A percentile compares a stretch with the other conserved stretches of the same genome.
Conservation (phyloP, 192 early-diverging fungal species). For the Linderina pennispora region DNA sequence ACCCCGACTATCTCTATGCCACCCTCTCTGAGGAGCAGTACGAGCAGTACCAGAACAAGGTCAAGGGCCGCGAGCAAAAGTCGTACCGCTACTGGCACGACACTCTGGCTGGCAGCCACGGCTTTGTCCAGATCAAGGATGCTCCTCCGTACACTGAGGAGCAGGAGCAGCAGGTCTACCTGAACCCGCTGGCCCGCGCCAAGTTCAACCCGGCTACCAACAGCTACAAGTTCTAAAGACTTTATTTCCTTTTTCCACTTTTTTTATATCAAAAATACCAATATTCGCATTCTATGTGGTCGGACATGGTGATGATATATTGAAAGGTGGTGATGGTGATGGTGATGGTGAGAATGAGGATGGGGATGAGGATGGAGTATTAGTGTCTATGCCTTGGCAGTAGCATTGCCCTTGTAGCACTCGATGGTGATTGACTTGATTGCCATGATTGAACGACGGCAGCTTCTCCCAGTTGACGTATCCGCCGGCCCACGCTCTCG, state of each 20-base stretch:
- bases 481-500: conserved; percentile 57
- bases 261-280: neutral
- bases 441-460: conserved; percentile 39
- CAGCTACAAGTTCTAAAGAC: conserved; percentile 13
- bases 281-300: conserved; percentile 3
- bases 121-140: conserved; percentile 3
- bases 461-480: conserved; percentile 54
- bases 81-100: conserved; percentile 9
- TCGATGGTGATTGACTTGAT: conserved; percentile 48
- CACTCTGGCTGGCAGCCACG: conserved; percentile 1
- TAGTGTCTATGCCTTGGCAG: no score
- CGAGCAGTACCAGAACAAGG: neutral
- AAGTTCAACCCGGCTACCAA: conserved; percentile 11
- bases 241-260: neutral
- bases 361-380: no score
- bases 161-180: conserved; percentile 10
- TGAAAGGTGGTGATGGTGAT: no score
- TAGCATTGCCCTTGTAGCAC: conserved; percentile 52
- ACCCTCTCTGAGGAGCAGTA: neutral
- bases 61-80: neutral
- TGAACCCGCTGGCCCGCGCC: conserved; percentile 11
- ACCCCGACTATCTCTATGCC: conserved; percentile 60
- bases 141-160: conserved; percentile 7
- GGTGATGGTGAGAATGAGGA: no score
- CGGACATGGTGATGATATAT: conserved; percentile 26